Evolutionary conservation across 495 filamentous ascomycete species (phyloP), one percentile per base, ranked within the genome.

Genomic region (Xylaria castorea): DNA sequence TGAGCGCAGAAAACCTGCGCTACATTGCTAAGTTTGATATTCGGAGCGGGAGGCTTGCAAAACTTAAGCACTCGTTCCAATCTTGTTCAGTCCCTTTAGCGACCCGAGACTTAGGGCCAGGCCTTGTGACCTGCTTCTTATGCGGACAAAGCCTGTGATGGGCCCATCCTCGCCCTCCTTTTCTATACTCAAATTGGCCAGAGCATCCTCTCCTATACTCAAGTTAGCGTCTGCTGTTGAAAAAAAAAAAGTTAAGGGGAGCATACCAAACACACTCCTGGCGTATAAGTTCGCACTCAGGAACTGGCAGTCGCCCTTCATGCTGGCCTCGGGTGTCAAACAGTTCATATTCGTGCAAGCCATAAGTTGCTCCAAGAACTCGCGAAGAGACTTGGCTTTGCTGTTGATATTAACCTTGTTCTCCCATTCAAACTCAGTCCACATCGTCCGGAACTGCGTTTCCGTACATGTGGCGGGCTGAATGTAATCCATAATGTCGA

Each of bases 401-500:
- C 92, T 94, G 82, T 97, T 97, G 84, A 98, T 98, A 84, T 98
- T 98, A 78, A 99, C 96, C 89, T 99, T 99, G 86, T 99, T 99
- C 87, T 99, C 97, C 97, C 97, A 99, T 82, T 99, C 97, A 73
- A 99, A 99, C 78, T 99, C 97, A 42, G 97, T 98, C 97, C 97
- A 99, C 97, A 99, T 99, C 30, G 94, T 97, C 46, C 97, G 89
- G 91, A 99, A 99, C 79, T 98, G 94, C 44, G 95, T 98, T 86
- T 99, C 97, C 18, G 93, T 95, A 86, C 97, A 99, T 53, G 93
- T 88, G 16, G 96, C 97, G 9, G 97, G 97, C 77, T 98, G 95
- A 76, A 99, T 99, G 83, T 99, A 99, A 83, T 99, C 97, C 97
- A 99, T 99, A 77, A 99, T 98, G 80, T 99, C 97, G 72, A 98